Evolutionary conservation across 208 protist species (phyloP), one percentile per base, ranked within the genome.

Genomic region (Trypanosoma lewisi): DNA sequence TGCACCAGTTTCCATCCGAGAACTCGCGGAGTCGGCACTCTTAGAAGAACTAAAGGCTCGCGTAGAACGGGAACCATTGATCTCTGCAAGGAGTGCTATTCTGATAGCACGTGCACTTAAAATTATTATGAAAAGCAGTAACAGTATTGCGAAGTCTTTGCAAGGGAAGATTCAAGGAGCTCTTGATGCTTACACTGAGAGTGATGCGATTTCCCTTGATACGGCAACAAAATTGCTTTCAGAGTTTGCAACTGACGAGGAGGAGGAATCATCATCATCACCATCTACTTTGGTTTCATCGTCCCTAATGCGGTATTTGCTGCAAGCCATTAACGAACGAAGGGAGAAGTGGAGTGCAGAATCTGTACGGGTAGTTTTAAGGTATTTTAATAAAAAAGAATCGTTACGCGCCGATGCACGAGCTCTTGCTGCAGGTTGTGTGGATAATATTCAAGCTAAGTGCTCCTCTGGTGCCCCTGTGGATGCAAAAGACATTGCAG

Each of bases 271-370:
- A n/a, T n/a, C n/a, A n/a, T n/a, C n/a, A n/a, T n/a, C n/a, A 28
- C 2, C 30, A 9, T 23, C 14, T 16, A 21, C 19, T 27, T 28
- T n/a, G 41, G 44, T 42, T 19, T 53, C 67, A 14, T 27, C 47
- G 21, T 30, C 57, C 12, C 31, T 73, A 31, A 28, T 56, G 42
- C 57, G 67, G 16, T 67, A 56, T 47, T 16, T 73, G 3, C 59
- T 73, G 16, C 58, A 44, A 14, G 67, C 59, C 12, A 66, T 66
- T 30, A 65, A 73, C 17, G 59, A 61, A 30, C 28, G 57, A 21
- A 31, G 52, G 11, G 67, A 73, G 37, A 69, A 68, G 31, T 75
- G 69, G 69, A 61, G 45, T 41, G 50, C 62, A 17, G 48, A 64
- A 39, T 45, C 63, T 11, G 69, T 69, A 16, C 62, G 53, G 49